A percentile compares a stretch with the other conserved stretches of the same genome.
phyloP scores from a whole-genome alignment of 192 early-diverging fungal species.

The Allomyces macrogynus region DNA sequence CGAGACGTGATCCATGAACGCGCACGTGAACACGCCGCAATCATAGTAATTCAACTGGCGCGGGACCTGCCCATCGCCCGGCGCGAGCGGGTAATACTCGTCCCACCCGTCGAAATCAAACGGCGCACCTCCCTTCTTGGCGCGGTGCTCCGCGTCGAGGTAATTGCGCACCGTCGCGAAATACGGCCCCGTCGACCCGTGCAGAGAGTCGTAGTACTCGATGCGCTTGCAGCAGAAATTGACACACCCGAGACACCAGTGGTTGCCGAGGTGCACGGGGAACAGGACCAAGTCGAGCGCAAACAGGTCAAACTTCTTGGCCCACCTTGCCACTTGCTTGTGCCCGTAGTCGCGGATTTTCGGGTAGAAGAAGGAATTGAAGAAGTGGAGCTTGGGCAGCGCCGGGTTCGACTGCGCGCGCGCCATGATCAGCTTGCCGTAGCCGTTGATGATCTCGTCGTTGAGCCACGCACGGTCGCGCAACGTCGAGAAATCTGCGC shows the following conservation, averaged over 20 bases:
- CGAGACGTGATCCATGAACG: conserved; percentile 57
- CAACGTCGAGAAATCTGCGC: conserved; percentile 51
- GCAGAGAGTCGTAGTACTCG: conserved; percentile 67
- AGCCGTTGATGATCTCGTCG: conserved; percentile 90
- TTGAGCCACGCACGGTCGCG: conserved; percentile 65
- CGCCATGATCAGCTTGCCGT: conserved; percentile 52
- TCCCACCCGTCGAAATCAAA: conserved; percentile 50
- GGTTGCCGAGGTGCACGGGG: conserved; percentile 61
- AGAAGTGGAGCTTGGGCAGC: conserved; percentile 53
- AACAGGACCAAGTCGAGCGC: conserved; percentile 53
- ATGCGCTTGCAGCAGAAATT: conserved; percentile 38
- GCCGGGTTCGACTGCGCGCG: conserved; percentile 26
- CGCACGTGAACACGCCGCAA: conserved; percentile 84
- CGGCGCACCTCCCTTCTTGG: conserved; percentile 43
- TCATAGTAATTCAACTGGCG: conserved; percentile 72
- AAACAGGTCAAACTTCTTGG: conserved; percentile 47
- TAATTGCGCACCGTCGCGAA: conserved; percentile 42
- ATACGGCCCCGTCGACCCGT: conserved; percentile 32
- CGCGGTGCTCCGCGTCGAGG: conserved; percentile 33
- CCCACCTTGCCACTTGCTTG: conserved; percentile 54
- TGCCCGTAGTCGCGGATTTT: conserved; percentile 51
- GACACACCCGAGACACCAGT: conserved; percentile 52
- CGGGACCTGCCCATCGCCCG: conserved; percentile 38
- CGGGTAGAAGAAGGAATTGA: conserved; percentile 81
- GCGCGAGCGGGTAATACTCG: conserved; percentile 22